Conservation (phyloP, 345 rosid genomes). For the Populus ilicifolia region DNA sequence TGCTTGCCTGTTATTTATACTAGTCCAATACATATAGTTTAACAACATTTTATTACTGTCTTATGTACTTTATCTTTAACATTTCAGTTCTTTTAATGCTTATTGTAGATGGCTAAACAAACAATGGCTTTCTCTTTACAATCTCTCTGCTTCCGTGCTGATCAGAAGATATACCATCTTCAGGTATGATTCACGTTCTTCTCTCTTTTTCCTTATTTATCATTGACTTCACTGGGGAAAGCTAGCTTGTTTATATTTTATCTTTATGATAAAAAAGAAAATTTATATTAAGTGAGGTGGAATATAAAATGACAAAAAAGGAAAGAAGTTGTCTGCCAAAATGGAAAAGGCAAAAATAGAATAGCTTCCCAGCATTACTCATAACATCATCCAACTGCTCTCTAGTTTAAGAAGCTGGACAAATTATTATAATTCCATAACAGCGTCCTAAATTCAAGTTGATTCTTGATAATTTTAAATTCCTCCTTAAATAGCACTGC, state of each 20-base stretch:
- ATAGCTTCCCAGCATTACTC: no score
- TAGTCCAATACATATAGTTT: not conserved
- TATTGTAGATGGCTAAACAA: slow-evolving; percentile 87
- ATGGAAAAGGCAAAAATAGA: no score
- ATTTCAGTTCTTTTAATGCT: not conserved
- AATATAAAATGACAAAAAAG: no score
- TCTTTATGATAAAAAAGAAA: not conserved
- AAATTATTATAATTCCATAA: no score
- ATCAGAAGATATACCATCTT: slow-evolving; percentile 93
- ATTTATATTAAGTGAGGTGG: no score
- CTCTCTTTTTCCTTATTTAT: not conserved
- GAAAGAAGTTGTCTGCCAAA: no score
- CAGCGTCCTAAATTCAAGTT: no score
- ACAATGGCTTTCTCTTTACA: slow-evolving; percentile 93
- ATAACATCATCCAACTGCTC: no score
- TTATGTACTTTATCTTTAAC: not conserved
- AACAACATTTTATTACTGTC: no score
- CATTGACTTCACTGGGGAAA: not conserved
- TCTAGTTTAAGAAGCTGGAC: no score
- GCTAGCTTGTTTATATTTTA: not conserved
- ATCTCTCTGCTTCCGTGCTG: slow-evolving; percentile 74
- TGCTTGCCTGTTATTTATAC: slow-evolving; percentile 3
- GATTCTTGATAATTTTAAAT: not conserved
- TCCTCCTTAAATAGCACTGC: not conserved
- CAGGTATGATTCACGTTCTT: slow-evolving; percentile 45